phyloP scores from a whole-genome alignment of 2,329 filamentous ascomycete species.

The Aurifilum marmelostoma region DNA sequence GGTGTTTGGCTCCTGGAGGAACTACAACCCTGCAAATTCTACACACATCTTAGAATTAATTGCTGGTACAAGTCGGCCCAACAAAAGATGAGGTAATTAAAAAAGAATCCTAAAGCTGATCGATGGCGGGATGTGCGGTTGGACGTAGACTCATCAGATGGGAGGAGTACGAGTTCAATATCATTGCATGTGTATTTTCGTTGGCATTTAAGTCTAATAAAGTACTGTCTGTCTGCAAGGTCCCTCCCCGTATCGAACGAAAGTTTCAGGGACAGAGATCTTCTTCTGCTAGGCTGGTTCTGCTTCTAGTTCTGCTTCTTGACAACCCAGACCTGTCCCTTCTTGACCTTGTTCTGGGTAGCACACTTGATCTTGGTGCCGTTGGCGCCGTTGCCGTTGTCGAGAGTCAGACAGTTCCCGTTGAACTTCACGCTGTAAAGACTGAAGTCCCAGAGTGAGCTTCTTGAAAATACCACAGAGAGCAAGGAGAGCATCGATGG shows the following conservation, averaged over 20 bases:
- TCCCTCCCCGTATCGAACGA: neutral
- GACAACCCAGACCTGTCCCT: constrained; percentile 16
- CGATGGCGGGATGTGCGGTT: neutral
- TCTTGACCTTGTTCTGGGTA: constrained; percentile 16
- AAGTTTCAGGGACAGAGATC: neutral
- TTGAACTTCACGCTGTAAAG: constrained; percentile 16
- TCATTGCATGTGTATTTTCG: neutral
- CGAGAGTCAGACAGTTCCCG: constrained; percentile 17
- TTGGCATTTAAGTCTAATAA: neutral
- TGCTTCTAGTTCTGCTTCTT: constrained; percentile 22
- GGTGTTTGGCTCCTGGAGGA: neutral
- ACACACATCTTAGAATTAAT: neutral
- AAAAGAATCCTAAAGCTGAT: neutral
- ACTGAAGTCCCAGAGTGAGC: neutral
- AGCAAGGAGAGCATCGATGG: neutral
- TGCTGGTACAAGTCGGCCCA: neutral
- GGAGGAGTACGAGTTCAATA: neutral
- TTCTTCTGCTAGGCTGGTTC: neutral
- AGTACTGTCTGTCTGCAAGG: neutral
- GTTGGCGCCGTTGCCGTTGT: constrained; percentile 13
- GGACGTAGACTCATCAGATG: neutral
- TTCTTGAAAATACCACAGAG: neutral
- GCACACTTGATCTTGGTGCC: constrained; percentile 19
- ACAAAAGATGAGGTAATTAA: neutral
- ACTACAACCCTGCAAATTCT: neutral